phyloP scores from a whole-genome alignment of 2,329 filamentous ascomycete species.

The Ophidiomyces ophidiicola region DNA sequence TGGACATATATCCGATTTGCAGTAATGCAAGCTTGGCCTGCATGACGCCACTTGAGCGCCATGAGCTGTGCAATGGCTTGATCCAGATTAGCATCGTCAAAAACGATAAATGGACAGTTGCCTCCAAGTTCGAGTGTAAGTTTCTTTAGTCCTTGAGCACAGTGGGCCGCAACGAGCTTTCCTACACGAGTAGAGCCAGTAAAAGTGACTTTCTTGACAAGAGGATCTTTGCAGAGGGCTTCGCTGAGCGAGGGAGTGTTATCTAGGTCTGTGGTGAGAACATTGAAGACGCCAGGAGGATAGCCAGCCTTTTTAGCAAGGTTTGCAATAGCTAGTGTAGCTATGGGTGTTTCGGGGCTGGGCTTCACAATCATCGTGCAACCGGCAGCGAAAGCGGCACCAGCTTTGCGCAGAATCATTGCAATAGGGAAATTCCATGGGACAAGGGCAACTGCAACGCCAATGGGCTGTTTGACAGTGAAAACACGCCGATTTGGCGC shows the following conservation, averaged over 20 bases:
- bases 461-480: conserved; percentile 71
- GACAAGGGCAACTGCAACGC: conserved; percentile 70
- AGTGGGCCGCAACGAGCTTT: conserved; percentile 26
- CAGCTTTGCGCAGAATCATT: conserved; percentile 45
- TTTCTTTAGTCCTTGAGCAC: conserved; percentile 30
- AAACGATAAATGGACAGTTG: conserved; percentile 33
- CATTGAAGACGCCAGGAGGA: conserved; percentile 26
- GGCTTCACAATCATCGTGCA: conserved; percentile 31
- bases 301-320: conserved; percentile 27
- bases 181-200: conserved; percentile 27
- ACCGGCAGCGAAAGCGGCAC: conserved; percentile 29
- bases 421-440: conserved; percentile 82
- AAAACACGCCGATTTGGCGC: conserved; percentile 61
- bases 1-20: conserved; percentile 31
- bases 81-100: conserved; percentile 32
- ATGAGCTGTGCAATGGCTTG: conserved; percentile 23
- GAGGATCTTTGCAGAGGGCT: conserved; percentile 23
- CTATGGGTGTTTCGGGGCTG: conserved; percentile 27
- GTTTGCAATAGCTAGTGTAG: conserved; percentile 23
- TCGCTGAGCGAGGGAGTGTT: conserved; percentile 24
- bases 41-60: conserved; percentile 25
- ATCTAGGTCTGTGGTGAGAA: conserved; percentile 24
- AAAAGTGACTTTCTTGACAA: conserved; percentile 27
- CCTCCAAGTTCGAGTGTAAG: conserved; percentile 36
- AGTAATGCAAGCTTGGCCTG: conserved; percentile 28